Conservation (phyloP, 2,329 filamentous ascomycete genomes). For the Magnaporthales sp. region DNA sequence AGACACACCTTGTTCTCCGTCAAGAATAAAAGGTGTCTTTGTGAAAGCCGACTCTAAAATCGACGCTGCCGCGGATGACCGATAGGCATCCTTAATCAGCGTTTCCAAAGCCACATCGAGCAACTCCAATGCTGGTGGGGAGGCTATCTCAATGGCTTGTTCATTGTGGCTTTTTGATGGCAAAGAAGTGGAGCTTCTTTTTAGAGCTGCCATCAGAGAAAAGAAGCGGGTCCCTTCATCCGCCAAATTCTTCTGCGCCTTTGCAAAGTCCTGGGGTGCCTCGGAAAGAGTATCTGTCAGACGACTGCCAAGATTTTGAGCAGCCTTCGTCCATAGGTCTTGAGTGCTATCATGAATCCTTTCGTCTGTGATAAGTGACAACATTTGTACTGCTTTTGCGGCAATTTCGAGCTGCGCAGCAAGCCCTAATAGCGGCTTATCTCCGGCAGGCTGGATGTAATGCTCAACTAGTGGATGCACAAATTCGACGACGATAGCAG, state of each 20-base stretch:
- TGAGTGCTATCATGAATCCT: constrained; percentile 39
- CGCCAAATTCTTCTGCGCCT: constrained; percentile 62
- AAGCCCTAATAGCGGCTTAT: constrained; percentile 27
- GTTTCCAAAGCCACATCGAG: constrained; percentile 29
- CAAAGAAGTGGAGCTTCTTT: background rate
- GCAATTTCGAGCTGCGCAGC: constrained; percentile 27
- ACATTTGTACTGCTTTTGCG: constrained; percentile 37
- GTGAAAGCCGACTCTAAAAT: constrained; percentile 32
- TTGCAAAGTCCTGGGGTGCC: constrained; percentile 66
- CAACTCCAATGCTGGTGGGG: constrained; percentile 21
- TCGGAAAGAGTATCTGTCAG: constrained; percentile 73
- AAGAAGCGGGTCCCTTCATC: constrained; percentile 62
- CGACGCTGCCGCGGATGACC: constrained; percentile 46
- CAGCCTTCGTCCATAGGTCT: constrained; percentile 55
- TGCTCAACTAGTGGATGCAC: constrained; percentile 38
- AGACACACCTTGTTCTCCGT: constrained; percentile 16
- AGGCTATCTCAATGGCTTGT: constrained; percentile 19
- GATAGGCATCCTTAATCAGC: constrained; percentile 42
- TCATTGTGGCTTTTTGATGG: constrained; percentile 4
- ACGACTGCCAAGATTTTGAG: constrained; percentile 50
- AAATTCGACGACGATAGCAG: constrained; percentile 39
- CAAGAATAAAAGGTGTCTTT: constrained; percentile 33
- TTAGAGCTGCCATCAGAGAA: constrained; percentile 39
- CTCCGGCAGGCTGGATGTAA: constrained; percentile 38
- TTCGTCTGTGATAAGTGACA: constrained; percentile 28